A percentile compares a stretch with the other conserved stretches of the same genome.
Conservation (phyloP, 2,329 filamentous ascomycete genomes). For the Thelonectria discophora region DNA sequence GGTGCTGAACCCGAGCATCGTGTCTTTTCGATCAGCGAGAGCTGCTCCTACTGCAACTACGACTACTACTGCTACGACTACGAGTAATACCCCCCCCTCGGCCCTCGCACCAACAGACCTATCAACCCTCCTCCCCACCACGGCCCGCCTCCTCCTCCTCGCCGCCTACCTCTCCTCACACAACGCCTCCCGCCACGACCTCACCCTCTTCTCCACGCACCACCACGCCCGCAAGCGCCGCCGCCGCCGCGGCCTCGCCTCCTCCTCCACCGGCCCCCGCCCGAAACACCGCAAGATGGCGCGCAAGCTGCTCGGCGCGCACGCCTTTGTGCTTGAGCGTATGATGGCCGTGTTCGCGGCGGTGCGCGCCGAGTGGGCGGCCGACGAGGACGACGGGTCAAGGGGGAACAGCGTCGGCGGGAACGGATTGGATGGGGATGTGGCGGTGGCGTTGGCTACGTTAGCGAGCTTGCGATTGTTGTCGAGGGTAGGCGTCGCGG, state of each 20-base stretch:
- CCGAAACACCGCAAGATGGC: conserved; percentile 76
- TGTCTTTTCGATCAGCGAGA: conserved; percentile 46
- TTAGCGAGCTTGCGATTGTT: conserved; percentile 75
- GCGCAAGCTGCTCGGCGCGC: conserved; percentile 78
- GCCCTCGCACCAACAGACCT: conserved; percentile 53
- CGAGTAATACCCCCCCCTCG: not conserved
- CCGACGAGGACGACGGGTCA: not conserved
- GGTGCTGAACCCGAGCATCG: conserved; percentile 72
- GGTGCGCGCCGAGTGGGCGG: conserved; percentile 65
- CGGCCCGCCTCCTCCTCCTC: conserved; percentile 76
- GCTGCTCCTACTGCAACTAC: conserved; percentile 4
- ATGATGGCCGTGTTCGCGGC: conserved; percentile 81
- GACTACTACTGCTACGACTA: conserved; percentile 5
- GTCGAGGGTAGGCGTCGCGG: conserved; percentile 68
- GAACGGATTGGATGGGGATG: conserved; percentile 60
- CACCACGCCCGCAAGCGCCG: conserved; percentile 62
- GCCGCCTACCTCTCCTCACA: conserved; percentile 84
- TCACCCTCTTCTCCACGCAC: conserved; percentile 78
- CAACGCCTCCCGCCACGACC: conserved; percentile 78
- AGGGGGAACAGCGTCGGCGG: conserved; percentile 38
- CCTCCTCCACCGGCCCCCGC: conserved; percentile 41
- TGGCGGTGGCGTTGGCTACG: conserved; percentile 74
- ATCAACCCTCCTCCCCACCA: conserved; percentile 71
- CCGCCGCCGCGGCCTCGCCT: conserved; percentile 56
- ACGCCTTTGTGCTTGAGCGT: conserved; percentile 79